Conservation (phyloP, 768 basidiomycete species). For the Podaxis pistillaris region DNA sequence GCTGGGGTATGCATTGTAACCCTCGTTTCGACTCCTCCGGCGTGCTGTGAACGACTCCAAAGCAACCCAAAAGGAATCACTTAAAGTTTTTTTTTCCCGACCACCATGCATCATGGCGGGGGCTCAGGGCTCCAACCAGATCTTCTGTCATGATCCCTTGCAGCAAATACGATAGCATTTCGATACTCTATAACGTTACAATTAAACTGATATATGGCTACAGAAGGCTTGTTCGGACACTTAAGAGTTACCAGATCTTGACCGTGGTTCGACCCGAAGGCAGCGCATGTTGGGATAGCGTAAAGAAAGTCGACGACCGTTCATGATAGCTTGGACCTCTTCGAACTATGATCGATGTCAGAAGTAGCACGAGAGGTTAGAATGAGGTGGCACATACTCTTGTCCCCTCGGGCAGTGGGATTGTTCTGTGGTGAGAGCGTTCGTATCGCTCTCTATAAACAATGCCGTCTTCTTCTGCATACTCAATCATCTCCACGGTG, state of each 20-base stretch:
- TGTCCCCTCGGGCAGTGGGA: slow-evolving; percentile 74
- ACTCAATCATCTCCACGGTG: slow-evolving; percentile 55
- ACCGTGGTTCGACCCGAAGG: slow-evolving; percentile 40
- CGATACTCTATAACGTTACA: slow-evolving; percentile 12
- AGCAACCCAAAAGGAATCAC: not conserved
- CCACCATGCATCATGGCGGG: not conserved
- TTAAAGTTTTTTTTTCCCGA: not conserved
- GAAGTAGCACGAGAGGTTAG: slow-evolving; percentile 4
- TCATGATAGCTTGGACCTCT: slow-evolving; percentile 69
- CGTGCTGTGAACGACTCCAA: not conserved
- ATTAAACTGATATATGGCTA: slow-evolving; percentile 23
- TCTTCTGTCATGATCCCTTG: not conserved
- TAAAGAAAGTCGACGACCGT: slow-evolving; percentile 56
- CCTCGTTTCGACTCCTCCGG: not conserved
- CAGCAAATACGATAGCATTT: slow-evolving; percentile 1
- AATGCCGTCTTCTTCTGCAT: slow-evolving; percentile 57
- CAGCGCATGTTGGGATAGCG: slow-evolving; percentile 65
- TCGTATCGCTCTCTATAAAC: slow-evolving; percentile 64
- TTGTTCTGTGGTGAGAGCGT: slow-evolving; percentile 61
- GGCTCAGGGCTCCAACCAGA: too few relatives aligned
- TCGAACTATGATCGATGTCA: slow-evolving; percentile 51
- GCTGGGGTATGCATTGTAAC: not conserved
- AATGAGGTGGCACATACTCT: slow-evolving; percentile 40
- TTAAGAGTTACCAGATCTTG: slow-evolving; percentile 42
- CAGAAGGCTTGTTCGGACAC: slow-evolving; percentile 12